These are phyloP conservation scores for Erodium maritimum DNA, from an alignment of 345 rosid genomes.

Conservation along the genomic window DNA sequence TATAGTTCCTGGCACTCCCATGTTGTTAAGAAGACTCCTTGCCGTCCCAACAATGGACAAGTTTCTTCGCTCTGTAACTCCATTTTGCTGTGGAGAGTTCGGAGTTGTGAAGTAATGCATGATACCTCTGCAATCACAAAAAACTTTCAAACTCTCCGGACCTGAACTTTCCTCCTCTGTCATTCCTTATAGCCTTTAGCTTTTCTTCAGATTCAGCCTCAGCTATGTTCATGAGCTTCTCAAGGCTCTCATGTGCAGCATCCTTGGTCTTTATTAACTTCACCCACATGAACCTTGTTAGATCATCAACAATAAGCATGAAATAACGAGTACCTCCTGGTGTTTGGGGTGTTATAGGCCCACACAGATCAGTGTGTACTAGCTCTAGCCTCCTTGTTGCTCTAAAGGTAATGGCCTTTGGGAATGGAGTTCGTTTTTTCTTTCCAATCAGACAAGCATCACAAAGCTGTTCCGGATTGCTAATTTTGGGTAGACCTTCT, in stretches of 20 bases:
- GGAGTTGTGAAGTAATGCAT: neutral
- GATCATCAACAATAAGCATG: neutral
- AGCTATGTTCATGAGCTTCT: neutral
- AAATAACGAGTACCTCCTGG: neutral
- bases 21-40: slow-evolving; percentile 1
- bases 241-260: neutral
- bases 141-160: neutral
- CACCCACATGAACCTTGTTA: too few relatives aligned
- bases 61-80: neutral
- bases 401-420: too few relatives aligned
- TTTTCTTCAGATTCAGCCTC: neutral
- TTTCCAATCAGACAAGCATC: too few relatives aligned
- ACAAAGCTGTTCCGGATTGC: neutral
- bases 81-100: slow-evolving; percentile 4
- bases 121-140: neutral
- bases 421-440: too few relatives aligned
- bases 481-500: too few relatives aligned
- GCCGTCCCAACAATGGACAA: slow-evolving; percentile 4
- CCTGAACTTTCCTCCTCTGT: slow-evolving; percentile 2
- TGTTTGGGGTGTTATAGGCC: neutral
- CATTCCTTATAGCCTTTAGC: too few relatives aligned
- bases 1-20: neutral
- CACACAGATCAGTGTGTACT: slow-evolving; percentile 1
- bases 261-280: neutral
- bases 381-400: neutral